Base-by-base conservation (phyloP, 768 basidiomycete species). In the Sporobolomyces phaffii region DNA sequence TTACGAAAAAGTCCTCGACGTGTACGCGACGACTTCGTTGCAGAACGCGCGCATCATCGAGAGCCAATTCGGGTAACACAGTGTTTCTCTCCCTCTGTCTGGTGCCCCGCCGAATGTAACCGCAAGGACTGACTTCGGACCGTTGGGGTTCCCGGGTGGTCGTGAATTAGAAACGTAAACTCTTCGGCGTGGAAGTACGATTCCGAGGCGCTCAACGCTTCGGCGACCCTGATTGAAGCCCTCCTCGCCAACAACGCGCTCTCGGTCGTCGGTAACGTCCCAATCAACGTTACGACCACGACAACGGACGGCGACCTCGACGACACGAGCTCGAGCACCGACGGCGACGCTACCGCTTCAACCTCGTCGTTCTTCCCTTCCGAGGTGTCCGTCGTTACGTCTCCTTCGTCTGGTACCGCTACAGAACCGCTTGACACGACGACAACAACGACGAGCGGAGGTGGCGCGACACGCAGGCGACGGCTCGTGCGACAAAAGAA, bases 1-100 rank as follows among this genome's bases (percentile, higher is more conserved):
- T 28, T 91, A 87, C 73, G 86, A 89, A 70, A 82, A 86, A 73
- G 82, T 84, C 47, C 82, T 91, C 77, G 87, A 90, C 74, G 83
- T 91, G 57, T 90, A 86, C 76, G 84, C 88, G 3, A 88, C 89
- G 0, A 85, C 85, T 62, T 82, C 82, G n/a, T 76, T 81, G 34
- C 80, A 81, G 29, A 82, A 83, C 50, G 84, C 89, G 18, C 79
- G 80, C 77, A 83, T 67, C 68, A 80, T 77, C 54, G 62, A 72
- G 54, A 43, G 28, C 40, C 70, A 72, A 53, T 71, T 73, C 52
- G 34, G 31, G 73, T 73, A 29, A 45, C 67, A n/a, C n/a, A n/a
- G n/a, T n/a, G 47, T 22, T 47, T 17, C 45, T 24, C 14, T 15
- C 45, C n/a, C n/a, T n/a, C 34, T 45, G 2, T 20, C 22, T 29